Evolutionary conservation across 179 eudicot species (phyloP), one percentile per base, ranked within the genome.

Genomic region (Nepenthes alata): DNA sequence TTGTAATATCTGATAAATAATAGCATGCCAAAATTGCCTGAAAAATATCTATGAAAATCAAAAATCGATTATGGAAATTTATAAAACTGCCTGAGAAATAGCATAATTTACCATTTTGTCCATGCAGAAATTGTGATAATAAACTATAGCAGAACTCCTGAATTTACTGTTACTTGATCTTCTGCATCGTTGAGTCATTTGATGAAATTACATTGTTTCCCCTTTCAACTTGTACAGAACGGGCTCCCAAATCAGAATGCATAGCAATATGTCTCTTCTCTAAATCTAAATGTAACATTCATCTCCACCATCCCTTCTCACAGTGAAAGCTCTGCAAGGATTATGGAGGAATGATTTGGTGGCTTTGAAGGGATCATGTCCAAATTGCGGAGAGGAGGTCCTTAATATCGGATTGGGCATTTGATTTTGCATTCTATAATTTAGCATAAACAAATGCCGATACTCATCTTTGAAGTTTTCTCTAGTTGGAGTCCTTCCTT

Each of bases 331-430:
- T 37, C 83, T 91, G 58, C 74, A 55, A 67, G 84, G 93, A 60
- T 77, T 91, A 55, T 86, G 93, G 96, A 77, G 74, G 72, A 84
- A 81, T 76, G 93, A 91, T 77, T 78, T 86, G 78, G 93, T 89
- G 56, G 98, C 93, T 13, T 37, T 89, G 41, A 89, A 86, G 71
- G 96, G 98, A 58, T 80, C 85, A 36, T 91, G 98, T 82, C 96
- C 98, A 35, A 89, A 76, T 69, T 91, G 98, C 47, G 96, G 96
- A 16, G 98, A 91, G 78, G 96, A 91, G 96, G 96, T 91, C 47
- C 71, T 72, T 70, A 65, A 61, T 63, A n/a, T 51, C 25, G 15
- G 35, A 41, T 36, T 61, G 15, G 53, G 11, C 14, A 39, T 39
- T 41, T 49, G 37, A 58, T 11, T 6, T 58, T 36, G 15, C 6